Conservation (phyloP, 345 rosid species). For the Eucalyptus virginea region DNA sequence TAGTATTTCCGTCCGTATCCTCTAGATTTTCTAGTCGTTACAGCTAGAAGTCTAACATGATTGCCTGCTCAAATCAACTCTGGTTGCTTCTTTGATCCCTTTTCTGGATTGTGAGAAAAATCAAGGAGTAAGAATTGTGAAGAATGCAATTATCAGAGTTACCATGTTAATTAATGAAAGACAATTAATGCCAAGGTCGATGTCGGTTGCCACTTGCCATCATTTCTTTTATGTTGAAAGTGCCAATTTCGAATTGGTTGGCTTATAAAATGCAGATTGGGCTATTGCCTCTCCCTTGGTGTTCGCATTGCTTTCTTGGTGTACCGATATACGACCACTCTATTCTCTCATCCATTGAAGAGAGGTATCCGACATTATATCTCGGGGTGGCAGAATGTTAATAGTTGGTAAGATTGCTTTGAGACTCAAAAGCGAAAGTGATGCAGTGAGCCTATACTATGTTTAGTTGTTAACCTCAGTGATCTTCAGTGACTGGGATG, state of each 20-base stretch:
- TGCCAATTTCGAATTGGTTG: constrained; percentile 95
- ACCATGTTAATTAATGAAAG: constrained; percentile 5
- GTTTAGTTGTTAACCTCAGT: constrained; percentile 12
- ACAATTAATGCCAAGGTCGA: constrained; percentile 23
- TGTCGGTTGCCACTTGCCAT: constrained; percentile 87
- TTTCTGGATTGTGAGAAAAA: neutral
- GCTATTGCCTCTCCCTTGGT: constrained; percentile 72
- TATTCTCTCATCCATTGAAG: constrained; percentile 65
- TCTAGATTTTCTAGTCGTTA: neutral
- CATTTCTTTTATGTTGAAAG: constrained; percentile 61
- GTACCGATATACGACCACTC: constrained; percentile 79
- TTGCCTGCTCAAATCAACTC: neutral
- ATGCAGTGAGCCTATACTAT: constrained; percentile 46
- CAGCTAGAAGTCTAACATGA: neutral
- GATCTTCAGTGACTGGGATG: constrained; percentile 15
- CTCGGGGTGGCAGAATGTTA: constrained; percentile 66
- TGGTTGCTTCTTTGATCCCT: neutral
- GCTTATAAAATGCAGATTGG: constrained; percentile 99
- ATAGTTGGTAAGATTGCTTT: constrained; percentile 98
- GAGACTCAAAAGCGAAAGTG: constrained; percentile 44
- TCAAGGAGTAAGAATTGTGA: neutral
- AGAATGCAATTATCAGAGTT: neutral
- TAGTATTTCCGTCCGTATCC: neutral
- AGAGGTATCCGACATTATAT: constrained; percentile 83
- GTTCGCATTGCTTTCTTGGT: constrained; percentile 96